Percentiles rank a stretch among this genome's conserved stretches.
These are phyloP conservation scores for Lepidium sativum DNA, from an alignment of 345 rosid genomes.

Conservation along the genomic window DNA sequence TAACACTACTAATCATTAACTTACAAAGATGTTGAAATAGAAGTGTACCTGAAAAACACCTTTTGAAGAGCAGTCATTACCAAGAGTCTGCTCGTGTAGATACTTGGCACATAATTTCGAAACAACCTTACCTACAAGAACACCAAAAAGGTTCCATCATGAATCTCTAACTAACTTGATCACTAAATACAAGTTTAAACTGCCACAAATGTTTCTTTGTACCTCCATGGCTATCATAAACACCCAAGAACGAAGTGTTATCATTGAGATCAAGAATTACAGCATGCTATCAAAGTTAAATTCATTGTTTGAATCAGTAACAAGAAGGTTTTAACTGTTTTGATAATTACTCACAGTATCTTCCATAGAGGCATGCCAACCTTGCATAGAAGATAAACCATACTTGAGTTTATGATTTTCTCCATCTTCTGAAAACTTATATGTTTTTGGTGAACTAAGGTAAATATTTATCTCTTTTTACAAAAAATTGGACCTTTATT, in stretches of 20 bases:
- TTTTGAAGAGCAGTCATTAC: slow-evolving; percentile 60
- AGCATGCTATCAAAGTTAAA: slow-evolving; percentile 54
- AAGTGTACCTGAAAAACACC: slow-evolving; percentile 67
- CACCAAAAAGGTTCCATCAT: not conserved
- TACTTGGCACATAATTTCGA: slow-evolving; percentile 89
- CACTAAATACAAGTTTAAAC: not conserved
- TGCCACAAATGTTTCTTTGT: slow-evolving; percentile 3
- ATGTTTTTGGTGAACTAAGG: slow-evolving; percentile 92
- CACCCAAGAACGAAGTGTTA: slow-evolving; percentile 89
- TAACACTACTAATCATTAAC: not conserved
- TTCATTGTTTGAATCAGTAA: not conserved
- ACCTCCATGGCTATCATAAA: slow-evolving; percentile 99
- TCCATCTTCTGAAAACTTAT: slow-evolving; percentile 83
- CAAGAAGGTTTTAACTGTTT: not conserved
- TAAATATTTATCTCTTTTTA: slow-evolving; percentile 75
- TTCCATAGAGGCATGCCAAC: slow-evolving; percentile 99
- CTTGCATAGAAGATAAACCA: slow-evolving; percentile 98
- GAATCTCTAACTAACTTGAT: not conserved
- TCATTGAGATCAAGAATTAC: slow-evolving; percentile 73
- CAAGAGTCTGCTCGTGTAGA: slow-evolving; percentile 79
- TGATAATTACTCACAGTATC: slow-evolving; percentile 72
- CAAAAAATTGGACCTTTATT: not conserved
- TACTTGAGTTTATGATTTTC: slow-evolving; percentile 66
- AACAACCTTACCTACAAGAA: slow-evolving; percentile 74
- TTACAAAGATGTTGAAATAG: not conserved